Evolutionary conservation across 1,284 basidiomycete genomes (phyloP).

Genomic region (Fomitopsis pinicola): DNA sequence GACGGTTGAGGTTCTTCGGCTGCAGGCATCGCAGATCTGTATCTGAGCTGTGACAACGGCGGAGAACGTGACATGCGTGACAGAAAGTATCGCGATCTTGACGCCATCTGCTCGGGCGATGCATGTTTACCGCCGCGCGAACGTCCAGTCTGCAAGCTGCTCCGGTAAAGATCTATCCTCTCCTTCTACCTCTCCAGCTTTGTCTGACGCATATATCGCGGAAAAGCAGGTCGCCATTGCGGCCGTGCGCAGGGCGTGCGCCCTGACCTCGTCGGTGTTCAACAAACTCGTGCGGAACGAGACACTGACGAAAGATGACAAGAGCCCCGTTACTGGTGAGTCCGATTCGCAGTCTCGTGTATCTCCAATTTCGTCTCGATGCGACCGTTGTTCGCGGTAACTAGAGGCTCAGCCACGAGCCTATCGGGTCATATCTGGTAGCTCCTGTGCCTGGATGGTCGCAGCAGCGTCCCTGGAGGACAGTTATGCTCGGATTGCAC

Average conservation of each 20-base stretch:
- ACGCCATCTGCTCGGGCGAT: neutral
- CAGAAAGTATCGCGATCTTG: neutral
- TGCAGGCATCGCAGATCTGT: neutral
- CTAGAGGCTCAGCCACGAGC: neutral
- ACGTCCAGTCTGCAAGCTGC: conserved; percentile 1
- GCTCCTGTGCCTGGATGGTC: no score
- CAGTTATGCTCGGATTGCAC: no score
- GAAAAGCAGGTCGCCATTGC: conserved; percentile 78
- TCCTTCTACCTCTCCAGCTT: conserved; percentile 11
- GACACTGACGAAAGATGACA: conserved; percentile 89
- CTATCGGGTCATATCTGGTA: neutral
- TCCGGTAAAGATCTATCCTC: conserved; percentile 16
- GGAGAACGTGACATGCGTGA: neutral
- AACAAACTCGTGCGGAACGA: conserved; percentile 85
- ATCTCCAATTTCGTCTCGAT: neutral
- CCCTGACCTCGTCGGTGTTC: conserved; percentile 84
- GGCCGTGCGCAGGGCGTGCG: conserved; percentile 86
- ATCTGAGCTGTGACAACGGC: neutral
- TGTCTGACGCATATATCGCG: conserved; percentile 36
- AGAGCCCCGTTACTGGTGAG: conserved; percentile 91
- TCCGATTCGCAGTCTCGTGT: conserved; percentile 2
- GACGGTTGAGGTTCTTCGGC: no score
- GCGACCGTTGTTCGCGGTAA: neutral
- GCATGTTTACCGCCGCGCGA: neutral
- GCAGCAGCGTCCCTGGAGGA: no score